phyloP scores from a whole-genome alignment of 805 yeast genomes.

The Suhomyces sp. region DNA sequence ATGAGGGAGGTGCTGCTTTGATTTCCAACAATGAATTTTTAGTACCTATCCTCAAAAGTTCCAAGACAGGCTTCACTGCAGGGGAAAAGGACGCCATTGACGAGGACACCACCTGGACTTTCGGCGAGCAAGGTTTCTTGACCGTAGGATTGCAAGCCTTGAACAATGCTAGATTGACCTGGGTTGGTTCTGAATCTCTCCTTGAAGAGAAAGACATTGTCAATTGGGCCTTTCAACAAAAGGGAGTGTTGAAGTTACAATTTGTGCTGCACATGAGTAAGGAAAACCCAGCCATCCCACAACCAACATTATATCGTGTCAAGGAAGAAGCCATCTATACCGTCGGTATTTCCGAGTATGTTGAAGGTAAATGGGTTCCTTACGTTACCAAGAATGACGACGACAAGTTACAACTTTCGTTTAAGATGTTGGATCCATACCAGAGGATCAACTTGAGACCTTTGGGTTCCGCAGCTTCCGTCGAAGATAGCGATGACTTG shows the following conservation, averaged over 20 bases:
- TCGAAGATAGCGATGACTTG: conserved; percentile 35
- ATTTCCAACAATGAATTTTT: conserved; percentile 67
- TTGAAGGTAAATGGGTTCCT: conserved; percentile 66
- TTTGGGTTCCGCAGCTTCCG: conserved; percentile 35
- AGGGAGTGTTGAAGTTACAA: conserved; percentile 58
- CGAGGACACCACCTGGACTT: conserved; percentile 62
- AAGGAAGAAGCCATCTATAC: conserved; percentile 66
- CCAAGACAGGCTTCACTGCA: conserved; percentile 61
- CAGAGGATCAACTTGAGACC: conserved; percentile 68
- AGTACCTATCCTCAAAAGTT: conserved; percentile 68
- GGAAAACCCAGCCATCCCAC: conserved; percentile 41
- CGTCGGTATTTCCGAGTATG: conserved; percentile 47
- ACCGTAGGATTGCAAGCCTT: conserved; percentile 78
- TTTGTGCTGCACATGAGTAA: conserved; percentile 55
- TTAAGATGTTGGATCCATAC: conserved; percentile 92
- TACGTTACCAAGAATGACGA: conserved; percentile 38
- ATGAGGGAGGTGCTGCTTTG: conserved; percentile 64
- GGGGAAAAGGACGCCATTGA: conserved; percentile 40
- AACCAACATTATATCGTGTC: conserved; percentile 59
- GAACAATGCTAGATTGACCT: conserved; percentile 71
- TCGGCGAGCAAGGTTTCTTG: conserved; percentile 75
- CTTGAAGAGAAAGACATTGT: conserved; percentile 34
- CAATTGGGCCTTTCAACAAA: conserved; percentile 74
- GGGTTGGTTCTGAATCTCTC: conserved; percentile 73
- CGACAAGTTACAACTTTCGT: conserved; percentile 74